A percentile compares a stretch with the other conserved stretches of the same genome.
phyloP scores from a whole-genome alignment of 2,329 filamentous ascomycete species.

The Tolypocladium paradoxum region DNA sequence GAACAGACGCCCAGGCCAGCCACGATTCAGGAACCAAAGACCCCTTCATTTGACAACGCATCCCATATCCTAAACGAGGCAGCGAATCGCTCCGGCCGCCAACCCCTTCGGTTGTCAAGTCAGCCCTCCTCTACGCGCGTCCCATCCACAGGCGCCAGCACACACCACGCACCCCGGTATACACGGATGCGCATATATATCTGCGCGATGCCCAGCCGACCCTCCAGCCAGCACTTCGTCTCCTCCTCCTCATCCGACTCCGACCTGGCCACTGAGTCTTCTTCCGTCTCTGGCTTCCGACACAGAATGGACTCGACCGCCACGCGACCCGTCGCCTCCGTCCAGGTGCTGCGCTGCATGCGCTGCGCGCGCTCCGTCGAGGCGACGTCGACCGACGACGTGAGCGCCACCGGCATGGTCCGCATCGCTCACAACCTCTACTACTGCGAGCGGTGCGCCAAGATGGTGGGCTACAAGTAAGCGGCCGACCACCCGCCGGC shows the following conservation, averaged over 20 bases:
- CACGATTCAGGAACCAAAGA: background rate
- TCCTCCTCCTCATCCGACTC: constrained; percentile 25
- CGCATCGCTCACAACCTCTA: constrained; percentile 55
- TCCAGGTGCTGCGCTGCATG: constrained; percentile 52
- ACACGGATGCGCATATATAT: background rate
- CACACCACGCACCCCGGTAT: background rate
- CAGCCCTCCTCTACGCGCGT: background rate
- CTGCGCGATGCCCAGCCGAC: constrained; percentile 5
- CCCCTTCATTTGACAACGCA: background rate
- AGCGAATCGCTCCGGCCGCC: background rate
- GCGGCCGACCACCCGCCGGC: background rate
- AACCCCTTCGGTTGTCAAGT: background rate
- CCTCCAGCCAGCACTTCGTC: constrained; percentile 9
- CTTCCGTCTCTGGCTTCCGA: constrained; percentile 21
- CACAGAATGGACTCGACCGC: constrained; percentile 38
- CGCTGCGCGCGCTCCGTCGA: constrained; percentile 50
- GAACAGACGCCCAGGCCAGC: background rate
- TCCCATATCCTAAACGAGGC: background rate
- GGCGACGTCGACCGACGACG: constrained; percentile 49
- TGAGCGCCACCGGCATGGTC: constrained; percentile 49
- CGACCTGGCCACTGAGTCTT: constrained; percentile 24
- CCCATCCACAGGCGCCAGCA: background rate
- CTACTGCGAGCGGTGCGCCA: constrained; percentile 54
- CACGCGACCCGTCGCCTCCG: constrained; percentile 35
- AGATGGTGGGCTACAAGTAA: constrained; percentile 54